A percentile compares a stretch with the other conserved stretches of the same genome.
phyloP scores from a whole-genome alignment of 352 stramenopile genomes.

The Phytophthora foliorum region DNA sequence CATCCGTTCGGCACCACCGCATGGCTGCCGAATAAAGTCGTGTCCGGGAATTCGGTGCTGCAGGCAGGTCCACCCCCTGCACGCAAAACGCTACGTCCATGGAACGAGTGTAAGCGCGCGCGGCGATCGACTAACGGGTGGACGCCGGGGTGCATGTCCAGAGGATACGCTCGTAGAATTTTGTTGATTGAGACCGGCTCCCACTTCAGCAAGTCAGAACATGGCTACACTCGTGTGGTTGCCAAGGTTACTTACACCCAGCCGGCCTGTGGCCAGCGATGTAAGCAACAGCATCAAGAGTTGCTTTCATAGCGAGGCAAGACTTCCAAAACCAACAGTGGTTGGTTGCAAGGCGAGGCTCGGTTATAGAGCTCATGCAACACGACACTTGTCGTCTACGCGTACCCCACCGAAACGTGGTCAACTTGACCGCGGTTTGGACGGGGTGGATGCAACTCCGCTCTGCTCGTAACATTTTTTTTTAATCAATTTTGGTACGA shows the following conservation, averaged over 20 bases:
- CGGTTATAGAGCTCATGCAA: background rate
- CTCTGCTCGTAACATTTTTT: too few relatives aligned
- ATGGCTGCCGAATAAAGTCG: constrained; percentile 29
- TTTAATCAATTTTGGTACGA: too few relatives aligned
- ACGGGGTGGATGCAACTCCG: too few relatives aligned
- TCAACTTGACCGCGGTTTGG: background rate
- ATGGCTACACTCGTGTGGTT: constrained; percentile 31
- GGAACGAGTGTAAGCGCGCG: background rate
- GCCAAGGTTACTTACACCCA: too few relatives aligned
- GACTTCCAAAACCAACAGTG: background rate
- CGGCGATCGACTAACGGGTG: constrained; percentile 22
- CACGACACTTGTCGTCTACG: background rate
- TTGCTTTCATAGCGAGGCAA: too few relatives aligned
- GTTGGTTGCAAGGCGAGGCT: background rate
- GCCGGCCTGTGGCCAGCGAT: background rate
- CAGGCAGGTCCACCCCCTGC: constrained; percentile 11
- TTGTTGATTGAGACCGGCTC: constrained; percentile 37
- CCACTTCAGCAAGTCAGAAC: constrained; percentile 35
- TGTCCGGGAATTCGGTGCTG: constrained; percentile 14
- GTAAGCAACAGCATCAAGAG: background rate
- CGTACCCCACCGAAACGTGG: background rate
- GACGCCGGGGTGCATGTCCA: constrained; percentile 6
- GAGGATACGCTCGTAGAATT: constrained; percentile 28
- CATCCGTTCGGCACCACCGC: constrained; percentile 28
- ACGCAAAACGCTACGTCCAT: background rate